These are phyloP conservation scores for Curvularia eragrostidis DNA, from an alignment of 2,329 filamentous ascomycete genomes.

Conservation along the genomic window DNA sequence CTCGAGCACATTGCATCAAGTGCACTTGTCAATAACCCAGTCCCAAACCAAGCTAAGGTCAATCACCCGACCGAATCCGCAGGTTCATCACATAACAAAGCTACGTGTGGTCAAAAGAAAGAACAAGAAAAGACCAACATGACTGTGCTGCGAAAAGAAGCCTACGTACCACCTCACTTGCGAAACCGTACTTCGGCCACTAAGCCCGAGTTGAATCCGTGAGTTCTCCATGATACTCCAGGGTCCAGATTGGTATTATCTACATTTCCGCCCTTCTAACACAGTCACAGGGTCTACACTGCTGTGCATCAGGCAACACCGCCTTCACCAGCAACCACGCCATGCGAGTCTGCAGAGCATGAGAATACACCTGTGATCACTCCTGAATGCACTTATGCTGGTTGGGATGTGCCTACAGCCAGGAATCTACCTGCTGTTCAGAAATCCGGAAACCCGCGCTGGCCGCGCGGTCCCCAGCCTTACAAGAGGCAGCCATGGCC, in stretches of 20 bases:
- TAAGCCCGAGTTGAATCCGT: conserved; percentile 15
- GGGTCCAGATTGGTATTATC: neutral
- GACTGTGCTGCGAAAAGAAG: conserved; percentile 7
- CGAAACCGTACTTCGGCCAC: conserved; percentile 21
- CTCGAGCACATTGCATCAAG: conserved; percentile 3
- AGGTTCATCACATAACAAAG: neutral
- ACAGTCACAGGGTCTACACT: neutral
- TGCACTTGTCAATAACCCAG: conserved; percentile 7
- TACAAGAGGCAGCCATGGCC: conserved; percentile 32
- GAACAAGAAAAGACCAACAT: conserved; percentile 11
- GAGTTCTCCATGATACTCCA: conserved; percentile 7
- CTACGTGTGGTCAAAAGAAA: conserved; percentile 5
- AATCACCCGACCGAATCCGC: neutral
- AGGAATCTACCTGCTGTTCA: conserved; percentile 3
- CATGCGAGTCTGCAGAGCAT: neutral
- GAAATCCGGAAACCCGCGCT: conserved; percentile 21
- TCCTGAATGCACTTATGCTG: conserved; percentile 16
- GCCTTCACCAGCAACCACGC: conserved; percentile 10
- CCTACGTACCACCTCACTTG: conserved; percentile 36
- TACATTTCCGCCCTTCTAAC: conserved; percentile 1
- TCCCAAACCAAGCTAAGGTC: neutral
- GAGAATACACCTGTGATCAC: neutral
- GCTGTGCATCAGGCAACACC: neutral
- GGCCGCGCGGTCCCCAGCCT: conserved; percentile 15
- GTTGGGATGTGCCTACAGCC: conserved; percentile 19